These are phyloP conservation scores for Tritrichomonas foetus DNA, from an alignment of 208 protist genomes.

Conservation along the genomic window DNA sequence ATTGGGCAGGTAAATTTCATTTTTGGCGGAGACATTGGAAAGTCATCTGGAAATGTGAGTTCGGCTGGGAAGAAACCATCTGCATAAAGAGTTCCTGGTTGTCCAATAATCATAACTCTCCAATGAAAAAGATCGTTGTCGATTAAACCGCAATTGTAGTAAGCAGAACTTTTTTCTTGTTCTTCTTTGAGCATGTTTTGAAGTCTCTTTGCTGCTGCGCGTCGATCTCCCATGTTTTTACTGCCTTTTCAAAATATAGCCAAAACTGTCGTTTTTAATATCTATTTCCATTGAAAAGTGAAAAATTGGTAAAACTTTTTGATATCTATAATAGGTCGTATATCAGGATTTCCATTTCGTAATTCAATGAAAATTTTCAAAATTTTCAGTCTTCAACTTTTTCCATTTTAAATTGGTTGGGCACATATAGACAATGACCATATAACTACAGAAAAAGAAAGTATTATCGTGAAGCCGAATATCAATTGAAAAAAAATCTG, in stretches of 20 bases:
- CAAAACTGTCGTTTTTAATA: not conserved
- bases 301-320: too few species aligned
- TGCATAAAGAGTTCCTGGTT: not conserved
- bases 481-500: too few species aligned
- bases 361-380: too few species aligned
- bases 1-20: constrained; percentile 19
- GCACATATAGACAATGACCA: too few species aligned
- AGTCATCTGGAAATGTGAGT: constrained; percentile 35
- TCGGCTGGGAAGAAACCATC: not conserved
- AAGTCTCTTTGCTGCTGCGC: not conserved
- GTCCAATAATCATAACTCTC: not conserved
- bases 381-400: too few species aligned
- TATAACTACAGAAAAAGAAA: too few species aligned
- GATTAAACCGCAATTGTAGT: not conserved
- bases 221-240: not conserved
- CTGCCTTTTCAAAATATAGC: not conserved
- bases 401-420: too few species aligned
- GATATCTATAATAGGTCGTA: too few species aligned
- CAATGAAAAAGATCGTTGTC: constrained; percentile 9
- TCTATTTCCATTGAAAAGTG: too few species aligned
- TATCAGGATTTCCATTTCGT: too few species aligned
- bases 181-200: not conserved
- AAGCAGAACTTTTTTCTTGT: not conserved
- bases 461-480: too few species aligned
- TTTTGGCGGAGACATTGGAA: not conserved